phyloP scores from a whole-genome alignment of 2,329 filamentous ascomycete species.

The Pseudogymnoascus sp. region DNA sequence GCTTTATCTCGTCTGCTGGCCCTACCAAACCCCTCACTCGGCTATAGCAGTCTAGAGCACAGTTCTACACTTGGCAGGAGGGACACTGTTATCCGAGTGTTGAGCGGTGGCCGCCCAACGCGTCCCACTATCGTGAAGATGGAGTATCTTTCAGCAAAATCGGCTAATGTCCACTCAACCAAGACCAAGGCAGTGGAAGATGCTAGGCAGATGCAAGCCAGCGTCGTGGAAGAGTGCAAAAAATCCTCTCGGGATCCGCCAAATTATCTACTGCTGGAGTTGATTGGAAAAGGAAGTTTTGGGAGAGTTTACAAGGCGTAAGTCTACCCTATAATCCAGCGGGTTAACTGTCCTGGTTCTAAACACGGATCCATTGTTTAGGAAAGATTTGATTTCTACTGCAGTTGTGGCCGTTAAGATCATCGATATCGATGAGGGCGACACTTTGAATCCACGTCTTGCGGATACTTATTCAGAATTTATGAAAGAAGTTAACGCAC shows the following conservation, averaged over 20 bases:
- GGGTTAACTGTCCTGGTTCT: slow-evolving; percentile 12
- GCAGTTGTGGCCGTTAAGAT: slow-evolving; percentile 68
- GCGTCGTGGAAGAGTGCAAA: slow-evolving; percentile 54
- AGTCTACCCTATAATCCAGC: slow-evolving; percentile 12
- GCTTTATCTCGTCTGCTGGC: background rate
- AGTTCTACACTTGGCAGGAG: background rate
- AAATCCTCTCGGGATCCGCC: slow-evolving; percentile 54
- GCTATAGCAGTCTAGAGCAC: background rate
- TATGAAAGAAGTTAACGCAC: slow-evolving; percentile 59
- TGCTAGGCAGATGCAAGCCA: slow-evolving; percentile 60
- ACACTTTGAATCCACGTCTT: slow-evolving; percentile 57
- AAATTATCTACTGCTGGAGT: slow-evolving; percentile 59
- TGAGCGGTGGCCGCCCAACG: background rate
- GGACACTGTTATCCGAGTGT: background rate
- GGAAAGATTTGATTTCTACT: slow-evolving; percentile 30
- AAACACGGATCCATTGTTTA: slow-evolving; percentile 14
- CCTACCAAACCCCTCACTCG: background rate
- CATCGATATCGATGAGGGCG: slow-evolving; percentile 73
- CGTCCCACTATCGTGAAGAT: background rate
- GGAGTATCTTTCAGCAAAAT: slow-evolving; percentile 33
- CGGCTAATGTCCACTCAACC: slow-evolving; percentile 38
- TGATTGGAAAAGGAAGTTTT: slow-evolving; percentile 69
- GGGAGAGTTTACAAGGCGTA: slow-evolving; percentile 63
- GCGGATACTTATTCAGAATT: slow-evolving; percentile 63
- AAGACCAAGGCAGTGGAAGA: slow-evolving; percentile 59